Conservation (phyloP, 352 stramenopile genomes). For the Pythium sp. region DNA sequence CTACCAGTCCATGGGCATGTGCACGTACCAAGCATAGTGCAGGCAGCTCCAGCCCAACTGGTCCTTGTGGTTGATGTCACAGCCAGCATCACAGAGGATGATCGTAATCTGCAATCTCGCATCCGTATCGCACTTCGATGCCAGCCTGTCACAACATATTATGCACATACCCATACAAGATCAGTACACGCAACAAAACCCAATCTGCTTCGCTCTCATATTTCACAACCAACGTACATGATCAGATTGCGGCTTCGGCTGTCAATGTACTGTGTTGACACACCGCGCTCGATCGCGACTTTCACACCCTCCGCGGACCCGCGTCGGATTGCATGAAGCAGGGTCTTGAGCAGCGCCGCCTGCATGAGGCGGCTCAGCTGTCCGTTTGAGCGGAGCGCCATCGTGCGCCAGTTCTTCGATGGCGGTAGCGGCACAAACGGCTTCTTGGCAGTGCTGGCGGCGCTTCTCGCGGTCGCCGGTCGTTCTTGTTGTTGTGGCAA, state of each 20-base stretch:
- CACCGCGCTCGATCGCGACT: conserved; percentile 80
- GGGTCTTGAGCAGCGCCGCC: conserved; percentile 77
- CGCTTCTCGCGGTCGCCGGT: conserved; percentile 11
- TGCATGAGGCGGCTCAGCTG: conserved; percentile 78
- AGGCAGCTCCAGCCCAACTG: conserved; percentile 83
- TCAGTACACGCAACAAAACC: background rate
- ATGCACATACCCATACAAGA: background rate
- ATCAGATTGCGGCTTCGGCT: conserved; percentile 76
- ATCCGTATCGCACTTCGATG: conserved; percentile 80
- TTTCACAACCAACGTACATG: conserved; percentile 41
- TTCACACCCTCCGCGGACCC: conserved; percentile 81
- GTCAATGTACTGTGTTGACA: conserved; percentile 76
- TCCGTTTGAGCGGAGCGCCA: conserved; percentile 57
- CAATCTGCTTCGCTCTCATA: background rate
- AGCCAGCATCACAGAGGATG: conserved; percentile 81
- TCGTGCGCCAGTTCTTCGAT: conserved; percentile 41
- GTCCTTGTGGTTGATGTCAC: conserved; percentile 84
- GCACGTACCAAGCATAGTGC: conserved; percentile 78
- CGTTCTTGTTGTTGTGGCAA: conserved; percentile 1
- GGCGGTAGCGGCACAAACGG: conserved; percentile 50
- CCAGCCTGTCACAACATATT: conserved; percentile 34
- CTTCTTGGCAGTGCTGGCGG: conserved; percentile 13
- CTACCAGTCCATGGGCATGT: background rate
- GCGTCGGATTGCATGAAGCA: conserved; percentile 76
- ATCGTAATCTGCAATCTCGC: conserved; percentile 77